These are phyloP conservation scores for Mucor racemosus DNA, from an alignment of 371 early-diverging fungal species.

Conservation along the genomic window DNA sequence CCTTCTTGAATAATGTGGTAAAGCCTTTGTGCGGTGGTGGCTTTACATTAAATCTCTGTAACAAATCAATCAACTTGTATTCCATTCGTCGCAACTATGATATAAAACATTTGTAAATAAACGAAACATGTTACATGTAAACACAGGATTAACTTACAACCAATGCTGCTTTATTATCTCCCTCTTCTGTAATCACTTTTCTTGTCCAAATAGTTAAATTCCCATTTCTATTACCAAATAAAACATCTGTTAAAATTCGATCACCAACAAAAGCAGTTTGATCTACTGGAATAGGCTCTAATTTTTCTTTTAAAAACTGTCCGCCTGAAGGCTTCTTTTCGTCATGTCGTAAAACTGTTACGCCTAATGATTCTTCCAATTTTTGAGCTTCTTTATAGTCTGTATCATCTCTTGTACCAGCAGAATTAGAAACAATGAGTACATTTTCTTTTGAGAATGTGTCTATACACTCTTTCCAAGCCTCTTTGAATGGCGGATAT, in stretches of 20 bases:
- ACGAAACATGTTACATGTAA: background rate
- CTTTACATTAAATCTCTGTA: conserved; percentile 34
- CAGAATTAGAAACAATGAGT: conserved; percentile 91
- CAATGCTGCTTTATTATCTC: conserved; percentile 82
- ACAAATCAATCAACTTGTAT: conserved; percentile 41
- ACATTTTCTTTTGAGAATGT: conserved; percentile 69
- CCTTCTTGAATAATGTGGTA: background rate
- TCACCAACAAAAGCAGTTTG: conserved; percentile 87
- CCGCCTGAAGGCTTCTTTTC: conserved; percentile 87
- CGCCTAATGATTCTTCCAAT: conserved; percentile 53
- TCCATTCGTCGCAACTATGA: conserved; percentile 58
- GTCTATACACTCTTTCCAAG: conserved; percentile 72
- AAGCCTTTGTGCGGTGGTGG: conserved; percentile 37
- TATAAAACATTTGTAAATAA: background rate
- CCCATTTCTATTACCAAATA: conserved; percentile 83
- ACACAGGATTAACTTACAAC: conserved; percentile 37
- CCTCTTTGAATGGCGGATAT: conserved; percentile 71
- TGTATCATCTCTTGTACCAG: conserved; percentile 84
- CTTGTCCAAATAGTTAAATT: conserved; percentile 74
- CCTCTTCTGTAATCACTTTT: conserved; percentile 72
- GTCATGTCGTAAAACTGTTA: conserved; percentile 64
- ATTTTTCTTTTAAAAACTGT: conserved; percentile 44
- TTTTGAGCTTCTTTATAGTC: conserved; percentile 58
- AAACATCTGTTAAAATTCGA: conserved; percentile 86
- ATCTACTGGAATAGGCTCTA: conserved; percentile 32